Evolutionary conservation across 345 rosid species (phyloP).

Genomic region (Citrus sinensis): DNA sequence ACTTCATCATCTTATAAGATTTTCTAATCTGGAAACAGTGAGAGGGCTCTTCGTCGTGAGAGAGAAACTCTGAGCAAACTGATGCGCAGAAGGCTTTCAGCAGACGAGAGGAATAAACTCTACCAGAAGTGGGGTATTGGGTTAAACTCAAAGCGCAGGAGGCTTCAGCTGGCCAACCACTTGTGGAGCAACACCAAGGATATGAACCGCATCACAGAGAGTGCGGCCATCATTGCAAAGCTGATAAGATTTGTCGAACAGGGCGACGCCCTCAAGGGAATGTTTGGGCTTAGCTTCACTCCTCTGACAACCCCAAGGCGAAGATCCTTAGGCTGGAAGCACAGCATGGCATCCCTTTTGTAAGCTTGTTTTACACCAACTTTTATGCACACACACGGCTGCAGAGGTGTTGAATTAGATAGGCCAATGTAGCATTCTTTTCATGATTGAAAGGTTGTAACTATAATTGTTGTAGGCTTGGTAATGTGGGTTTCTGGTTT

Average conservation of each 20-base stretch:
- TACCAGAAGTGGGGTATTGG: constrained; percentile 75
- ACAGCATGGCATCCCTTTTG: constrained; percentile 55
- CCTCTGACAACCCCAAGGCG: constrained; percentile 51
- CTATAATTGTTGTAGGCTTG: neutral
- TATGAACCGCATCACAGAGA: constrained; percentile 52
- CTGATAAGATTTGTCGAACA: constrained; percentile 74
- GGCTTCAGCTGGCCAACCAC: constrained; percentile 64
- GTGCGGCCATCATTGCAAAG: constrained; percentile 79
- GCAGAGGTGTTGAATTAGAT: neutral
- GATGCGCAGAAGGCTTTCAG: constrained; percentile 65
- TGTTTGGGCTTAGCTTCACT: constrained; percentile 89
- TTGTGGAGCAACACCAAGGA: constrained; percentile 73
- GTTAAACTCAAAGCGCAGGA: constrained; percentile 66
- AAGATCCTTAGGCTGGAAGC: constrained; percentile 67
- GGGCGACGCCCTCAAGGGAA: constrained; percentile 74
- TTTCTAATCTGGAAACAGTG: constrained; percentile 34
- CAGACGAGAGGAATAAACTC: constrained; percentile 61
- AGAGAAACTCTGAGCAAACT: constrained; percentile 79
- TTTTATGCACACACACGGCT: neutral
- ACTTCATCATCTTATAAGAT: neutral
- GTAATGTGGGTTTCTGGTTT: constrained; percentile 3
- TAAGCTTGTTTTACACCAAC: constrained; percentile 23
- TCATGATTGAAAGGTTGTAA: constrained; percentile 15
- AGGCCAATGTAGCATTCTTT: constrained; percentile 19
- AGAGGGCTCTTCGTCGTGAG: constrained; percentile 71